Percentiles rank a stretch among this genome's conserved stretches.
These are phyloP conservation scores for Hypoxylon sp. DNA, from an alignment of 2,329 filamentous ascomycete genomes.

Conservation along the genomic window DNA sequence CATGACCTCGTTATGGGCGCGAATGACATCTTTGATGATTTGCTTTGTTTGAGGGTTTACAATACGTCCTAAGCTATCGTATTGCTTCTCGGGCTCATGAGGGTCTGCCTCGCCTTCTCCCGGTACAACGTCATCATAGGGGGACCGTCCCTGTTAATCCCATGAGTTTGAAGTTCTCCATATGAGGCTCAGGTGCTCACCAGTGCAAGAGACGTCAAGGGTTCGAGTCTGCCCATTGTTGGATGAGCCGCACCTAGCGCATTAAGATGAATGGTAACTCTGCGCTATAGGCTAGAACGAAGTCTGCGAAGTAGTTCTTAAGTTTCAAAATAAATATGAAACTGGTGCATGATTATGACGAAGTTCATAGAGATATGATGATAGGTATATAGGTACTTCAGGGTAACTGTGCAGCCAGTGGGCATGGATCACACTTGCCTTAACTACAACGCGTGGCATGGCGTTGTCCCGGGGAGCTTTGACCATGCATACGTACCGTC, in stretches of 20 bases:
- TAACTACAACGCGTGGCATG: neutral
- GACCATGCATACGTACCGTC: neutral
- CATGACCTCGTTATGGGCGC: conserved; percentile 74
- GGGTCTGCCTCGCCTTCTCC: conserved; percentile 61
- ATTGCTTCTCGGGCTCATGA: conserved; percentile 61
- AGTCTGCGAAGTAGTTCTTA: neutral
- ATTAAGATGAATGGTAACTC: conserved; percentile 23
- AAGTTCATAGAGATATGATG: neutral
- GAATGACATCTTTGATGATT: conserved; percentile 69
- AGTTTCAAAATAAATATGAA: neutral
- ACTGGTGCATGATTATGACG: neutral
- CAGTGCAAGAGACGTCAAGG: conserved; percentile 68
- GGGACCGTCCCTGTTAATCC: conserved; percentile 66
- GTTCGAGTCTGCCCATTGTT: conserved; percentile 67
- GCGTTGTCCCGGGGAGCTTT: conserved; percentile 3
- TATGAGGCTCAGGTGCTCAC: conserved; percentile 54
- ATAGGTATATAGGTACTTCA: neutral
- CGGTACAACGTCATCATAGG: conserved; percentile 69
- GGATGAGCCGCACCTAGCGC: conserved; percentile 15
- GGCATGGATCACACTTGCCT: neutral
- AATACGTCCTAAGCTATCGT: conserved; percentile 68
- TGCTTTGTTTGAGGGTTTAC: conserved; percentile 67
- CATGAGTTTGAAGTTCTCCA: conserved; percentile 5
- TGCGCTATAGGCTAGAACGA: neutral
- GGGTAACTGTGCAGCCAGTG: too few relatives aligned